Evolutionary conservation across 139 green algal genomes (phyloP).

Genomic region (Coccomyxa sp.): DNA sequence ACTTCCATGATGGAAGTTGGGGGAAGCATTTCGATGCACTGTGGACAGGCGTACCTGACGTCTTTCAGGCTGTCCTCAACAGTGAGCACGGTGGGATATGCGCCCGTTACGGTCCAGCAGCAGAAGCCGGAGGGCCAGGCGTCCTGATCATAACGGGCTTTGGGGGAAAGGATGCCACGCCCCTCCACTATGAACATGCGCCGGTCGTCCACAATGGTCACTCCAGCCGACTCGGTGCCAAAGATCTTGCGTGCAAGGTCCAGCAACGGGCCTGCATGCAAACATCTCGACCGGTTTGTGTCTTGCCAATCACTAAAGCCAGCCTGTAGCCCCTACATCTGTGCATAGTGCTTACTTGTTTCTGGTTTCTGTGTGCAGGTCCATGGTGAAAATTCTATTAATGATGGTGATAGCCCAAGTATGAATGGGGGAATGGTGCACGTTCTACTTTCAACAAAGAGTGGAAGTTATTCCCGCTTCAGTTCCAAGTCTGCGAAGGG

Average conservation of each 20-base stretch:
- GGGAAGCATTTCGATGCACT: background rate
- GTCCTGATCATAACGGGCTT: background rate
- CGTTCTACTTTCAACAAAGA: background rate
- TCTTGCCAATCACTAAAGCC: background rate
- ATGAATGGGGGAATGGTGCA: no score
- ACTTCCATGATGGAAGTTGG: no score
- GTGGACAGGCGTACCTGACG: background rate
- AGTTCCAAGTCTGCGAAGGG: background rate
- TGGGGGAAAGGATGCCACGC: background rate
- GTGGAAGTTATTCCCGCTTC: background rate
- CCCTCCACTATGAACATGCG: background rate
- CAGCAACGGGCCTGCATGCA: background rate
- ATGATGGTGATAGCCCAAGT: no score
- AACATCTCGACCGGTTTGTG: background rate
- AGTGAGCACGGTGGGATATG: background rate
- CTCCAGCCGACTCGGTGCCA: background rate
- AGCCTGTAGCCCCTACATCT: background rate
- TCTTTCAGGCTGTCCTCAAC: background rate
- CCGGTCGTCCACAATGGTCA: background rate
- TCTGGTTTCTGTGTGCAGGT: background rate
- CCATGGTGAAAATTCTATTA: background rate
- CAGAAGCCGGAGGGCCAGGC: background rate
- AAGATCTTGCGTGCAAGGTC: background rate
- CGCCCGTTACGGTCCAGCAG: background rate
- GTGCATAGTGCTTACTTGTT: background rate